Evolutionary conservation across 495 filamentous ascomycete species (phyloP).

Genomic region (Penicillium pulvis): DNA sequence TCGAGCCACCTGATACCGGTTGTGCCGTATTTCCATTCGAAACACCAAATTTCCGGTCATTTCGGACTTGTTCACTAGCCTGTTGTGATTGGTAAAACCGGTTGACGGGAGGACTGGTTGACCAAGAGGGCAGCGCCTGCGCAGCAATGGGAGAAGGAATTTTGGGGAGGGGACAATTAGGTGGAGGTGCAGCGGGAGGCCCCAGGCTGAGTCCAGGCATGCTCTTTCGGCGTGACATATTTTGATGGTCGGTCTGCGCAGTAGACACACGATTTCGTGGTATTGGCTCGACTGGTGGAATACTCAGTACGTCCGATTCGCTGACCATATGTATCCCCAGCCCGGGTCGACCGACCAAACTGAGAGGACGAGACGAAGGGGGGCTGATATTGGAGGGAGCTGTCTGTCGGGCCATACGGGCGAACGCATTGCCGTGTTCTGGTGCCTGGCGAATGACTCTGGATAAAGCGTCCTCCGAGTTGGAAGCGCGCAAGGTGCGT

Average conservation of each 20-base stretch:
- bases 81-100: slow-evolving; percentile 28
- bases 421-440: slow-evolving; percentile 21
- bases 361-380: slow-evolving; percentile 22
- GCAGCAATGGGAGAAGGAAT: slow-evolving; percentile 44
- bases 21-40: not conserved
- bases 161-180: slow-evolving; percentile 63
- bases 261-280: slow-evolving; percentile 16
- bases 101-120: slow-evolving; percentile 1
- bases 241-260: slow-evolving; percentile 11
- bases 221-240: slow-evolving; percentile 49
- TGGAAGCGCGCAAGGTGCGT: slow-evolving; percentile 33
- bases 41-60: slow-evolving; percentile 16
- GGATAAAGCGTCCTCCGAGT: slow-evolving; percentile 38
- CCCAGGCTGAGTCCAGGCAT: slow-evolving; percentile 60
- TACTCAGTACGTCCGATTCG: not conserved
- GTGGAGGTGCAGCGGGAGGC: slow-evolving; percentile 64
- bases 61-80: slow-evolving; percentile 19
- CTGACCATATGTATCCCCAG: slow-evolving; percentile 19
- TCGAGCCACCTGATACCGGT: slow-evolving; percentile 3
- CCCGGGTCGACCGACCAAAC: slow-evolving; percentile 21
- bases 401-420: slow-evolving; percentile 25
- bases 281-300: slow-evolving; percentile 11
- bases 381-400: slow-evolving; percentile 18
- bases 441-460: slow-evolving; percentile 21
- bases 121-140: slow-evolving; percentile 14